A percentile compares a stretch with the other conserved stretches of the same genome.
These are phyloP conservation scores for thale cress (Arabidopsis thaliana) DNA, from an alignment of 345 rosid species.

Conservation along the genomic window DNA sequence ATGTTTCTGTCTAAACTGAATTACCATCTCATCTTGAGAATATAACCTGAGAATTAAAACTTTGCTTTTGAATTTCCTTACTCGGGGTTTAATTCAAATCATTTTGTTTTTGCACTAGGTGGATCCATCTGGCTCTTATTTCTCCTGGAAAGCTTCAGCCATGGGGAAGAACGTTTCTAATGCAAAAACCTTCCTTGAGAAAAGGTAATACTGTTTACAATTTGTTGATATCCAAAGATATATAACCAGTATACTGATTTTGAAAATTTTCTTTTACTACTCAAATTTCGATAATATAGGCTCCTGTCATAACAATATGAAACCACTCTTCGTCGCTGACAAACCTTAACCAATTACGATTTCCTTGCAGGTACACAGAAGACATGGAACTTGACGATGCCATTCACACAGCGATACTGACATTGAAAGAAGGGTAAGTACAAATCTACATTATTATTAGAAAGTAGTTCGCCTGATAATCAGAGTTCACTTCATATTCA, in stretches of 20 bases:
- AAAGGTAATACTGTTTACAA: constrained; percentile 56
- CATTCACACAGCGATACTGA: constrained; percentile 92
- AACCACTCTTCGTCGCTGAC: neutral
- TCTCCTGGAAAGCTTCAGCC: constrained; percentile 99
- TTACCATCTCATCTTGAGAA: neutral
- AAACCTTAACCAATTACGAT: neutral
- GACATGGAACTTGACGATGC: constrained; percentile 99
- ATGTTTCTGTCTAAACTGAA: neutral
- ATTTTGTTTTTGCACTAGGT: constrained; percentile 52
- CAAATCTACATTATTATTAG: neutral
- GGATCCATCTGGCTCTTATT: constrained; percentile 96
- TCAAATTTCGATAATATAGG: neutral
- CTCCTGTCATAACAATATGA: neutral
- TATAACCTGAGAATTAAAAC: neutral
- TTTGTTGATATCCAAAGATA: constrained; percentile 7
- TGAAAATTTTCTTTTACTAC: neutral
- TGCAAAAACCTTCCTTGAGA: constrained; percentile 94
- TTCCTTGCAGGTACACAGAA: constrained; percentile 71
- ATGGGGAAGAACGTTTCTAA: constrained; percentile 98
- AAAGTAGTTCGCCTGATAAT: too few relatives aligned
- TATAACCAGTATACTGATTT: neutral
- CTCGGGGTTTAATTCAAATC: neutral
- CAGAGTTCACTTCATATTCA: too few relatives aligned
- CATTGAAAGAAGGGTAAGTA: constrained; percentile 91
- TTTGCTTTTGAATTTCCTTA: neutral